Evolutionary conservation across 2,329 filamentous ascomycete species (phyloP).

Genomic region (Cercospora sp.): DNA sequence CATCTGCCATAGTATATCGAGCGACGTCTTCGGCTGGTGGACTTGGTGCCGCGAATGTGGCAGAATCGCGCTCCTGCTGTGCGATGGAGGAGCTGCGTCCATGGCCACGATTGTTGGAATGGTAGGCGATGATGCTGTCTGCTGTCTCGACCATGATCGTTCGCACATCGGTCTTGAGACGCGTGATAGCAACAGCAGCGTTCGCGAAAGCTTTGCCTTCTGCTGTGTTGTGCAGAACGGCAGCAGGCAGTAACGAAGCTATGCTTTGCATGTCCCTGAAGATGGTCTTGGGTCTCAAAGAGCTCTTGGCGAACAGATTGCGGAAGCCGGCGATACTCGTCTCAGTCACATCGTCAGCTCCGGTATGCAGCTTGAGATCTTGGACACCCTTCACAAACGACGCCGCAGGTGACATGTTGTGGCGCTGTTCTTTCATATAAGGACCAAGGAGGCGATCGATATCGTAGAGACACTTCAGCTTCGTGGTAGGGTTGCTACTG

Average conservation of each 20-base stretch:
- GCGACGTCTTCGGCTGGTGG: conserved; percentile 46
- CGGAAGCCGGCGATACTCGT: conserved; percentile 32
- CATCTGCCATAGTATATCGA: conserved; percentile 73
- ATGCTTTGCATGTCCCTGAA: conserved; percentile 57
- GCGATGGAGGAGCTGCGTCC: conserved; percentile 36
- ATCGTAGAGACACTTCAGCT: conserved; percentile 80
- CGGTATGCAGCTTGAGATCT: not conserved
- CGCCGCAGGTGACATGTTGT: conserved; percentile 1
- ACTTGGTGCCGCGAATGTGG: conserved; percentile 34
- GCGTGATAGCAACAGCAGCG: conserved; percentile 81
- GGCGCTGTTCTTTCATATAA: conserved; percentile 25
- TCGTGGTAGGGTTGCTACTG: conserved; percentile 82
- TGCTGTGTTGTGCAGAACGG: conserved; percentile 56
- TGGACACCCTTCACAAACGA: conserved; percentile 18
- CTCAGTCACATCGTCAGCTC: conserved; percentile 12
- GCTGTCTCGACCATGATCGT: conserved; percentile 78
- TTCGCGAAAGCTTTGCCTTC: conserved; percentile 83
- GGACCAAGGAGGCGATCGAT: conserved; percentile 65
- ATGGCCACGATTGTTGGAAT: conserved; percentile 62
- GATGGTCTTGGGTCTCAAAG: conserved; percentile 49
- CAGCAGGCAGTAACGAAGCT: conserved; percentile 60
- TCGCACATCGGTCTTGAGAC: conserved; percentile 83
- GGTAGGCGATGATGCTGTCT: conserved; percentile 66
- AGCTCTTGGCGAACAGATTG: conserved; percentile 46
- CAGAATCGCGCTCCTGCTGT: conserved; percentile 38